Conservation (phyloP, 2,329 filamentous ascomycete genomes). For the Fusarium redolens region DNA sequence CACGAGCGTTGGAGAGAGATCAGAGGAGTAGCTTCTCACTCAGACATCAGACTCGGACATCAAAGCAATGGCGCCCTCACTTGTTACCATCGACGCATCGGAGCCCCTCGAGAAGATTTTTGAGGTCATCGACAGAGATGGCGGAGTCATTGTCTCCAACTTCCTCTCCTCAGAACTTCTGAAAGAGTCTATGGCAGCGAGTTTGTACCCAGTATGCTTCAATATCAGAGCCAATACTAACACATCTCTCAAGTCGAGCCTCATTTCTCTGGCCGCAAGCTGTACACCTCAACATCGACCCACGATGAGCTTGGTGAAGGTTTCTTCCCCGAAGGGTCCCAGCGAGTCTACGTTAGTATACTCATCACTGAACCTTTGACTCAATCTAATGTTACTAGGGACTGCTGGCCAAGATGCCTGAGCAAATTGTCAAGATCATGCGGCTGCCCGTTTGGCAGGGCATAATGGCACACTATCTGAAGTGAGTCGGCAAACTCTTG, state of each 20-base stretch:
- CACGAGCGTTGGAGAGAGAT: background rate
- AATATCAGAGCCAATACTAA: background rate
- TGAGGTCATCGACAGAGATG: background rate
- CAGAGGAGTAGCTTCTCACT: background rate
- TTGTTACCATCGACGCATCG: background rate
- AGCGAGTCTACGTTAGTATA: background rate
- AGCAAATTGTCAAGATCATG: background rate
- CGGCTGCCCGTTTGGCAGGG: background rate
- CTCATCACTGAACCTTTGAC: fast-evolving
- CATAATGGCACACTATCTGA: background rate
- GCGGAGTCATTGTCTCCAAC: background rate
- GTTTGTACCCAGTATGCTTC: background rate
- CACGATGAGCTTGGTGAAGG: background rate
- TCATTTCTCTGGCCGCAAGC: background rate
- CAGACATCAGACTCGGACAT: background rate
- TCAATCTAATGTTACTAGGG: background rate
- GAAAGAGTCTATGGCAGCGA: background rate
- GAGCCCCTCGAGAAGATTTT: background rate
- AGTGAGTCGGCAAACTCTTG: background rate
- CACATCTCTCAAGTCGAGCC: background rate
- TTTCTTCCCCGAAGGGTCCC: background rate
- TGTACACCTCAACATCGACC: background rate
- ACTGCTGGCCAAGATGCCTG: background rate
- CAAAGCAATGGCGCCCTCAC: background rate
- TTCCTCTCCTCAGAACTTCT: background rate